These are phyloP conservation scores for Scheffersomyces spartinae DNA, from an alignment of 805 yeast species.

Conservation along the genomic window DNA sequence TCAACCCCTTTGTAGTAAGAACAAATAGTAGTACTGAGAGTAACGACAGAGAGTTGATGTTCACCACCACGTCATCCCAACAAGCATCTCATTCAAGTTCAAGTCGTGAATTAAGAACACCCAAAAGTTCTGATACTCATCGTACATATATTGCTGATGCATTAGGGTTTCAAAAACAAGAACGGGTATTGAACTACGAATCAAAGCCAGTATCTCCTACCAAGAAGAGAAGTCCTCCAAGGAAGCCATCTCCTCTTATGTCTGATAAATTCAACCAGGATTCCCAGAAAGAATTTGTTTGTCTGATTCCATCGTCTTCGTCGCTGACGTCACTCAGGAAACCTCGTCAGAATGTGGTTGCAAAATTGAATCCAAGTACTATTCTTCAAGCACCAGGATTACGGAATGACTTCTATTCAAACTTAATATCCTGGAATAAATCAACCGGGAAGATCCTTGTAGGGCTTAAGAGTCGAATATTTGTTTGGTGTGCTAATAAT, in stretches of 20 bases:
- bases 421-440: conserved; percentile 62
- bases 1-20: no score
- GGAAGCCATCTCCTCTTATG: not conserved
- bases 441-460: conserved; percentile 43
- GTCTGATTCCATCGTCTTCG: no score
- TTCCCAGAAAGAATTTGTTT: not conserved
- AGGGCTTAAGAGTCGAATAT: conserved; percentile 49
- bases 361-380: conserved; percentile 2
- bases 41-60: no score
- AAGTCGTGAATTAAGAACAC: no score
- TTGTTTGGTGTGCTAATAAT: conserved; percentile 47
- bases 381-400: conserved; percentile 49
- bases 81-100: no score
- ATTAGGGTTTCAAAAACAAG: no score
- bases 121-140: no score
- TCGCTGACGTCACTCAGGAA: no score
- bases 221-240: not conserved
- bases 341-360: not conserved
- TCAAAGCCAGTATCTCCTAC: conserved; percentile 1
- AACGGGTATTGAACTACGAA: no score
- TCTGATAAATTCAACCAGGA: not conserved
- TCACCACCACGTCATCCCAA: no score
- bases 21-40: no score
- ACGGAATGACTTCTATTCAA: conserved; percentile 68
- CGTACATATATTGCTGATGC: no score